Base-by-base conservation (phyloP, 768 basidiomycete species). In the Cystobasidium onofrii region DNA sequence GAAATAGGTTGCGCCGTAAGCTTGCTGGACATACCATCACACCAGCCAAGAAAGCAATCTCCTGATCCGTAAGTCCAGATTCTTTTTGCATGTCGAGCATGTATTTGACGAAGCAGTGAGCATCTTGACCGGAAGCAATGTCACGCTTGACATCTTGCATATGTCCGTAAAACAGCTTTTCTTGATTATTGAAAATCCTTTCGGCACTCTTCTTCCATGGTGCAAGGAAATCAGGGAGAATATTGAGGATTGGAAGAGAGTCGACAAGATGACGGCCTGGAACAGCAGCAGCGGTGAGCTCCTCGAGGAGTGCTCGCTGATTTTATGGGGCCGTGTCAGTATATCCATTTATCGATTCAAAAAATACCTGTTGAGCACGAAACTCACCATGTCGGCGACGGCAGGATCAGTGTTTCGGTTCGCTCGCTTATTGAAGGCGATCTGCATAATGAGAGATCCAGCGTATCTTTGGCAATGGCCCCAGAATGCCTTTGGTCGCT, bases 361-460 rank as follows among this genome's bases (percentile, higher is more conserved):
- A 27, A 29, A 15, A n/a, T n/a, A n/a, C 2, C 50, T 23, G 10
- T 23, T n/a, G 23, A n/a, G 20, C 10, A n/a, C 33, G 3, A 20
- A 27, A 31, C 52, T 33, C 36, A 75, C 41, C 61, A 75, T 73
- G 27, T 76, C 73, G 23, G 75, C 73, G 34, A 78, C 77, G 6
- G 76, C 78, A 18, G 74, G 75, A 61, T 78, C 78, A 6, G 72
- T 39, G 1, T 64, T 73, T 10, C 74, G 66, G 20, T 44, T 36
- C 1, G 77, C 77, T 15, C 77, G 77, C 65, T 75, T 77, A 66
- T 75, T 75, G 72, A 78, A 78, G 9, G 77, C 77, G 29, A 78
- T 77, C 50, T 76, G 77, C 75, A 77, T 76, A 43, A 77, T 77
- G 41, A 75, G 76, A 27, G 64, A 70, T n/a, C 76, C 76, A 12